Conservation (phyloP, 1,284 basidiomycete species). For the Cystobasidium slooffiae region DNA sequence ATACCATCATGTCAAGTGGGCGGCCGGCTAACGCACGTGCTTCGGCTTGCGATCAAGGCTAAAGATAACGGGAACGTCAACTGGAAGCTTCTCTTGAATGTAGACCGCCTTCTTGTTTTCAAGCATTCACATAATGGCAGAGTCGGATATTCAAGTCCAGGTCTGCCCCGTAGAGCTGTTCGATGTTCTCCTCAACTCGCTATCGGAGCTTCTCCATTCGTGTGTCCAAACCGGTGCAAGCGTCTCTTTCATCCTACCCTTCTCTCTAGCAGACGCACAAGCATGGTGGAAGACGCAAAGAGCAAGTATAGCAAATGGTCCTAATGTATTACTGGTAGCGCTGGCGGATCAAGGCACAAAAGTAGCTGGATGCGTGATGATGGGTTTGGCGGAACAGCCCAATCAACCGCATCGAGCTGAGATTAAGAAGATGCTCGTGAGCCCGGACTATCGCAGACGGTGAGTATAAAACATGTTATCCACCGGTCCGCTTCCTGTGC, state of each 20-base stretch:
- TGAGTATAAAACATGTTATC: not conserved
- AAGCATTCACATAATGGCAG: too few relatives aligned
- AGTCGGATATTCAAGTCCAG: not conserved
- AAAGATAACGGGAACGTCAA: too few relatives aligned
- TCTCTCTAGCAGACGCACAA: constrained; percentile 12
- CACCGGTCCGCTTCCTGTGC: too few relatives aligned
- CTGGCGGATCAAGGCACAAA: not conserved
- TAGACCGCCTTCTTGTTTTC: too few relatives aligned
- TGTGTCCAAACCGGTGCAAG: constrained; percentile 29
- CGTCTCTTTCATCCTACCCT: constrained; percentile 34
- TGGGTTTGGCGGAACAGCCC: constrained; percentile 7
- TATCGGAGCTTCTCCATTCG: constrained; percentile 21
- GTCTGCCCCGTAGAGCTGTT: constrained; percentile 13
- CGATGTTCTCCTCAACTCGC: not conserved
- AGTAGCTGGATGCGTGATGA: constrained; percentile 32
- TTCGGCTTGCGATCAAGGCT: too few relatives aligned
- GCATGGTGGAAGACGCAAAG: constrained; percentile 10
- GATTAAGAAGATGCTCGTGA: constrained; percentile 39
- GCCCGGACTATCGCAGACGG: constrained; percentile 20
- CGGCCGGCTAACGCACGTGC: too few relatives aligned
- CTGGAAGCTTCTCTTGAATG: too few relatives aligned
- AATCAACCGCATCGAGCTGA: constrained; percentile 39
- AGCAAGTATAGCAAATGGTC: constrained; percentile 8
- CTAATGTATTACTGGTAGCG: constrained; percentile 5
- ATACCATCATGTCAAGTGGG: too few relatives aligned